Base-by-base conservation (phyloP, 2,329 filamentous ascomycete species). In the Teratosphaeria gauchensis region DNA sequence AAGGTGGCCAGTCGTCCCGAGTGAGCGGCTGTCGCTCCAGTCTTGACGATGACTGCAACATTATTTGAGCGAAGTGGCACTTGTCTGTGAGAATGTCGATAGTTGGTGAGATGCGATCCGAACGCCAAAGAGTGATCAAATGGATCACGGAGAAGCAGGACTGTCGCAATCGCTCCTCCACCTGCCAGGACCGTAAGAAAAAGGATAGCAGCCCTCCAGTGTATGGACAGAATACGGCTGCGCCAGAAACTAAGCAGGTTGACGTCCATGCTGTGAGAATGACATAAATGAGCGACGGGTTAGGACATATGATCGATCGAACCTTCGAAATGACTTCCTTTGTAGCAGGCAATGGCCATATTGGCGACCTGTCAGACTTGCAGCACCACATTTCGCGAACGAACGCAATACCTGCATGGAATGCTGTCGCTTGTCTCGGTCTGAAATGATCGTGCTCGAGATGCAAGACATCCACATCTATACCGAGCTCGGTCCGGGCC, bases 31-130 rank as follows among this genome's bases (percentile, higher is more conserved):
- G 79, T 80, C 12, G 81, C 80, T 56, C 81, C 82, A 1, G 82
- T 84, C 65, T 81, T 80, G 58, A 84, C 69, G 12, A 82, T 71
- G 30, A 84, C 75, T 62, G 82, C 78, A 56, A 84, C 42, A 19
- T 19, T 21, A 16, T 21, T 48, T 1, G n/a, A 1, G 4, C 16
- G 6, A 21, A 19, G 21, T 21, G 42, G 9, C 42, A 1, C 42
- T 9, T 48, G 42, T 16, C 4, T 21, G 42, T 19, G 9, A 19
- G 3, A 8, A 7, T 24, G 42, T 48, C n/a, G 42, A 21, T 48
- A 16, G n/a, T 19, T 21, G 42, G 6, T 19, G 42, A 48, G 7
- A 19, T 21, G 42, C 5, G 16, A 19, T 21, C n/a, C 42, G 16
- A 19, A 48, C n/a, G 42, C 42, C 42, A 21, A 11, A 48, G 16